Evolutionary conservation across 1,139 yeast species (phyloP), one percentile per base, ranked within the genome.

Genomic region (Saccharomyces pastorianus): DNA sequence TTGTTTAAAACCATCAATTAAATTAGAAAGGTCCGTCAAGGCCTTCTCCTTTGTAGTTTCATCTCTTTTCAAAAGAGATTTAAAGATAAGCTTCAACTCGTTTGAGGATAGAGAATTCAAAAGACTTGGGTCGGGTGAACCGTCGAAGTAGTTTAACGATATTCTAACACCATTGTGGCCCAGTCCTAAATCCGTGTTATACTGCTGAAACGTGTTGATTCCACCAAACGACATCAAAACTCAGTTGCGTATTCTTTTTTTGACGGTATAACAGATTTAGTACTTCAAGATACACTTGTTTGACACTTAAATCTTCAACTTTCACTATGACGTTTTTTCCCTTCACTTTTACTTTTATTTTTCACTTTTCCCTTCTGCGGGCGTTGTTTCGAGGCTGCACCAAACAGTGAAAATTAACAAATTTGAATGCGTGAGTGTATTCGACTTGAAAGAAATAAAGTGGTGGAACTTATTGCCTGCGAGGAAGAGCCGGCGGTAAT

Each of bases 1-100:
- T 3, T 67, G 65, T 2, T 70, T 64, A 4, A 68, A 56, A n/a
- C 67, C 66, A 2, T 60, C 61, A 4, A 78, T 61, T 20, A 71
- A 61, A 1, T 63, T 60, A 1, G 64, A 56, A 34, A 91, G 71
- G 42, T 88, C 95, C 11, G 63, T 69, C 38, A 89, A 72, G 0
- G 95, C 90, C 65, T 85, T 87, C 63, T 89, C 96, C 65, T 84
- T 87, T 0, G 99, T 93, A 26, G 82, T 84, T 13, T 86, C 78
- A 64, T 90, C 96, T 64, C 87, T 82, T 68, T 90, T 91, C 65
- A 84, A 66, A 48, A 91, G 70, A 14, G 86, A 81, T 66, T 88
- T 90, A 74, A 90, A 86, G 11, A 84, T 74, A 23, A 91, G 76
- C 46, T 79, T 79, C 53, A 87, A 65, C 26, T 79, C 78, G n/a